phyloP scores from a whole-genome alignment of 805 yeast species.

The Blastobotrys muscicola region DNA sequence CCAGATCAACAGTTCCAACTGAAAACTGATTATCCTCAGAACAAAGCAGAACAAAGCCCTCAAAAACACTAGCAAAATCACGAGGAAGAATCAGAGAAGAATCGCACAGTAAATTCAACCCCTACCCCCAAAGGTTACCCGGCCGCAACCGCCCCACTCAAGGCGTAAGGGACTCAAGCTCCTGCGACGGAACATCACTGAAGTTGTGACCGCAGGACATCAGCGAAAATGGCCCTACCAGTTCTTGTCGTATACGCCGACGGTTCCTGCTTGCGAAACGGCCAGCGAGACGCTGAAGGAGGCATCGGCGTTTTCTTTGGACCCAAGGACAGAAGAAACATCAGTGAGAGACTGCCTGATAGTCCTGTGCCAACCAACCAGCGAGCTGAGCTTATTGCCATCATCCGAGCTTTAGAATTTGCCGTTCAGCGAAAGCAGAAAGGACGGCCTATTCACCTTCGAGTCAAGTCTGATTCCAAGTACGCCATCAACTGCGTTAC shows the following conservation, averaged over 20 bases:
- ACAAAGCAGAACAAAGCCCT: too few relatives aligned
- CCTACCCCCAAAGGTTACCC: too few relatives aligned
- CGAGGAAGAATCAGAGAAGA: too few relatives aligned
- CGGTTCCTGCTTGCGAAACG: constrained; percentile 66
- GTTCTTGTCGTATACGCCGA: constrained; percentile 49
- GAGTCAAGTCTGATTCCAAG: constrained; percentile 60
- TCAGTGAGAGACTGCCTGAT: constrained; percentile 27
- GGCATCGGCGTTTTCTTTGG: constrained; percentile 80
- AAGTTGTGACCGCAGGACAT: too few relatives aligned
- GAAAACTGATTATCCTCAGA: too few relatives aligned
- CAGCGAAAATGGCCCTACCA: not conserved
- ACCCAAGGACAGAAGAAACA: constrained; percentile 41
- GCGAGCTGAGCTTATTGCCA: constrained; percentile 69
- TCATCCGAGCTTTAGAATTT: constrained; percentile 42
- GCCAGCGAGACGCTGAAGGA: constrained; percentile 34
- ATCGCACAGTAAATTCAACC: too few relatives aligned
- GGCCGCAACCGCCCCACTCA: too few relatives aligned
- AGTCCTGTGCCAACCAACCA: constrained; percentile 51
- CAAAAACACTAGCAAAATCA: too few relatives aligned
- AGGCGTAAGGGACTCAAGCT: too few relatives aligned
- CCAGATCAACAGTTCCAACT: too few relatives aligned
- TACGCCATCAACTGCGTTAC: constrained; percentile 52
- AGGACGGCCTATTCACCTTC: constrained; percentile 28
- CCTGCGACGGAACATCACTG: too few relatives aligned
- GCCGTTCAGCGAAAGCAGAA: constrained; percentile 5